Evolutionary conservation across 305 asterid species (phyloP).

Genomic region (Andrographis paniculata): DNA sequence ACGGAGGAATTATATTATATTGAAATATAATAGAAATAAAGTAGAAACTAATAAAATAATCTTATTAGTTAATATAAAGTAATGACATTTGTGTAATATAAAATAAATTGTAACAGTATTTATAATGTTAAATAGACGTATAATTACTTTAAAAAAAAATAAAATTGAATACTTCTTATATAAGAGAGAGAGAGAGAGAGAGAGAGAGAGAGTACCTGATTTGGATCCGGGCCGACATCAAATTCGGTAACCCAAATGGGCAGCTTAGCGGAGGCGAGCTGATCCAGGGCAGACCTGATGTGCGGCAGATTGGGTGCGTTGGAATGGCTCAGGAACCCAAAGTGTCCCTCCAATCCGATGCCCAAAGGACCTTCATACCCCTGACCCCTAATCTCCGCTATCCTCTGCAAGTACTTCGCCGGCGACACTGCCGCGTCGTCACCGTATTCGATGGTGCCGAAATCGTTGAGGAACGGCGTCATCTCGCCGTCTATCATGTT

Average conservation of each 20-base stretch:
- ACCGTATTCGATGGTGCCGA: conserved; percentile 41
- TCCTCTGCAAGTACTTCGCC: conserved; percentile 29
- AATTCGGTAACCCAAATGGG: conserved; percentile 75
- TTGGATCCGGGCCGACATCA: conserved; percentile 34
- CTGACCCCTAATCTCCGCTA: conserved; percentile 19
- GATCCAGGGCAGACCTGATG: conserved; percentile 42
- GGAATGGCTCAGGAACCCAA: too few species aligned
- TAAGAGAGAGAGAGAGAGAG: too few species aligned
- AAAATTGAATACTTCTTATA: too few species aligned
- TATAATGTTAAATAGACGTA: too few species aligned
- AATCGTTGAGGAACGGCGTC: conserved; percentile 53
- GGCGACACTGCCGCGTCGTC: conserved; percentile 29
- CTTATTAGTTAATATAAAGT: too few species aligned
- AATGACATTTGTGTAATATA: too few species aligned
- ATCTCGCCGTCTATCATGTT: conserved; percentile 21
- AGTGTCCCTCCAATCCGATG: conserved; percentile 70
- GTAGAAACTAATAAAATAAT: too few species aligned
- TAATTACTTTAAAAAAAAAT: too few species aligned
- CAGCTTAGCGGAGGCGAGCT: conserved; percentile 34
- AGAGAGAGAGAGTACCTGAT: conserved; percentile 26
- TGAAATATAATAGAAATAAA: too few species aligned
- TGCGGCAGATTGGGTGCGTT: conserved; percentile 34
- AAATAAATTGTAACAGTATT: too few species aligned
- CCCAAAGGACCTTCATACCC: conserved; percentile 48
- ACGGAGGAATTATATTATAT: too few species aligned